Evolutionary conservation across 768 basidiomycete genomes (phyloP).

Genomic region (Rhizopogon roseolus): DNA sequence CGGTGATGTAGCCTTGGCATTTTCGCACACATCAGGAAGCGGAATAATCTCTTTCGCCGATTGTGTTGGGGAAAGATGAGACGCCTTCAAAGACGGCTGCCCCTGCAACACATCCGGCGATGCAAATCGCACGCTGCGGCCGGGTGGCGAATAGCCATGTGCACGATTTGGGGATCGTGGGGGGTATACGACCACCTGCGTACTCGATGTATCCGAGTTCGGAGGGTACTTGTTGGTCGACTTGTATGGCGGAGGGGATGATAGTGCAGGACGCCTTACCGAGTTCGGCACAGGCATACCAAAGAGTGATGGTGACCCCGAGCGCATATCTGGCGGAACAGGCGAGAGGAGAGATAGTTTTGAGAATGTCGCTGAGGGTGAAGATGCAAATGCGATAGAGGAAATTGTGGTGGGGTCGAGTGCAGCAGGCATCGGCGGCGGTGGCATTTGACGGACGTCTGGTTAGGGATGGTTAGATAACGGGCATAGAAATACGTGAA

Average conservation of each 20-base stretch:
- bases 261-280: slow-evolving; percentile 5
- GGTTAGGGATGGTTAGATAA: not conserved
- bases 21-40: not conserved
- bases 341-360: slow-evolving; percentile 44
- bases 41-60: not conserved
- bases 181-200: not conserved
- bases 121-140: slow-evolving; percentile 22
- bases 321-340: slow-evolving; percentile 9
- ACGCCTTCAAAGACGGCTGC: slow-evolving; percentile 6
- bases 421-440: slow-evolving; percentile 44
- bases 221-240: slow-evolving; percentile 9
- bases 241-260: slow-evolving; percentile 10
- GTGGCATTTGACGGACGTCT: slow-evolving; percentile 44
- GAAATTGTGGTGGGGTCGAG: slow-evolving; percentile 36
- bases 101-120: slow-evolving; percentile 24
- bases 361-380: slow-evolving; percentile 47
- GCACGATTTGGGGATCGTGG: not conserved
- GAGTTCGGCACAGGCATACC: slow-evolving; percentile 7
- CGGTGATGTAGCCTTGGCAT: not conserved
- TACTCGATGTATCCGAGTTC: not conserved
- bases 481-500: not conserved
- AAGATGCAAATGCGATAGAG: slow-evolving; percentile 24
- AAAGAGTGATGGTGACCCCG: slow-evolving; percentile 1
- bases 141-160: not conserved
- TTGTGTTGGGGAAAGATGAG: not conserved